Evolutionary conservation across 1,284 basidiomycete species (phyloP).

Genomic region (Agaricales sp.): DNA sequence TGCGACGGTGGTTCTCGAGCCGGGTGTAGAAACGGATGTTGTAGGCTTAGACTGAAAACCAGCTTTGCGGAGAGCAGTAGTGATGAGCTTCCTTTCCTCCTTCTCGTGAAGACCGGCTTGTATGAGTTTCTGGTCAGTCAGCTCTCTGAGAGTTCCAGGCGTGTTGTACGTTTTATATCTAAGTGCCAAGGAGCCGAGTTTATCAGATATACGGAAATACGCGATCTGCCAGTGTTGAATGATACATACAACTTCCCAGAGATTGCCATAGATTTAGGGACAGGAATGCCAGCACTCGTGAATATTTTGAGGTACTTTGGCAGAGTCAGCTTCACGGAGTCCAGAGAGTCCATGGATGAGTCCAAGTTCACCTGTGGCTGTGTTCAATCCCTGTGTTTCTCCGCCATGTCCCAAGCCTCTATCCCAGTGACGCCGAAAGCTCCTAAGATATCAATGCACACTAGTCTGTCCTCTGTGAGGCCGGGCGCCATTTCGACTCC

Average conservation of each 20-base stretch:
- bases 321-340: conserved; percentile 44
- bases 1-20: background rate
- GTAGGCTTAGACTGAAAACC: conserved; percentile 31
- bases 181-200: conserved; percentile 10
- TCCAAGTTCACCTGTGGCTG: conserved; percentile 10
- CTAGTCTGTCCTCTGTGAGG: no score
- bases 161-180: conserved; percentile 75
- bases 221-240: conserved; percentile 1
- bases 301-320: conserved; percentile 70
- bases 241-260: conserved; percentile 66
- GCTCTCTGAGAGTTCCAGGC: conserved; percentile 38
- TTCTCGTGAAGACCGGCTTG: conserved; percentile 54
- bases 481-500: no score
- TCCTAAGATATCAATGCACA: no score
- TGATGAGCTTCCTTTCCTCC: conserved; percentile 53
- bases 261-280: conserved; percentile 66
- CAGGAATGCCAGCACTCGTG: conserved; percentile 49
- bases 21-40: background rate
- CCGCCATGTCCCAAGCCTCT: no score
- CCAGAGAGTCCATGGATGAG: conserved; percentile 9
- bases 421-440: no score
- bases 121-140: conserved; percentile 52
- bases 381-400: conserved; percentile 20
- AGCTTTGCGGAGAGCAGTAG: conserved; percentile 55
- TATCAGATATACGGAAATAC: conserved; percentile 7